Base-by-base conservation (phyloP, 495 filamentous ascomycete genomes). In the Glarea lozoyensis region DNA sequence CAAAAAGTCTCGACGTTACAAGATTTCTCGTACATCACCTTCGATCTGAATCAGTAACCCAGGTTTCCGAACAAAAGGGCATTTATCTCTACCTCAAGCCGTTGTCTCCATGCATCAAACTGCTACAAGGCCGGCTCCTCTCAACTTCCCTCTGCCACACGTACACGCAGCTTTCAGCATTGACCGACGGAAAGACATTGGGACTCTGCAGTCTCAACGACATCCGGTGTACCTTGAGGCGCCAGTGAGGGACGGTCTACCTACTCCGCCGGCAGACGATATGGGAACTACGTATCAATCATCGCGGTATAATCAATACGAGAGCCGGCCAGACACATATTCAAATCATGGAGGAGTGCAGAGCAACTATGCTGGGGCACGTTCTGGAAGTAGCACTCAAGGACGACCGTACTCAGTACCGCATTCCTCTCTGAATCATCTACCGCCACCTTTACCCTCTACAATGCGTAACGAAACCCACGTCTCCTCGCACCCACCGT, bases 251-350 rank as follows among this genome's bases (percentile, higher is more conserved):
- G 53, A 48, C 43, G 67, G 69, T 40, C 65, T 75, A 46, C 67
- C 55, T 48, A 73, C 70, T 43, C 73, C 70, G 18, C 70, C 72
- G 6, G 49, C 57, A 42, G 69, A 74, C 43, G 52, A 54, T 52
- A 62, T 63, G 38, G 72, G 71, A 58, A 70, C 58, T 41, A 64
- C 70, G 41, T 57, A 68, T 18, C 72, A 68, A 43, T 52, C 67
- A 45, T 54, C 59, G 29, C 55, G 52, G 37, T 46, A 60, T 61
- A 42, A 57, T 62, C 46, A 59, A 52, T 43, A 63, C 53, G 45
- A 54, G 62, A 16, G 65, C 61, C 60, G 66, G 67, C 34, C 62
- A 53, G 48, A 52, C 16, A 30, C 43, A 37, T 56, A 46, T 24
- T 48, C 46, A 13, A 17, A 30, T 34, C 56, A 55, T 34, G 62